Percentiles rank a stretch among this genome's conserved stretches.
Conservation (phyloP, 2,329 filamentous ascomycete species). For the Penicillium sp. region DNA sequence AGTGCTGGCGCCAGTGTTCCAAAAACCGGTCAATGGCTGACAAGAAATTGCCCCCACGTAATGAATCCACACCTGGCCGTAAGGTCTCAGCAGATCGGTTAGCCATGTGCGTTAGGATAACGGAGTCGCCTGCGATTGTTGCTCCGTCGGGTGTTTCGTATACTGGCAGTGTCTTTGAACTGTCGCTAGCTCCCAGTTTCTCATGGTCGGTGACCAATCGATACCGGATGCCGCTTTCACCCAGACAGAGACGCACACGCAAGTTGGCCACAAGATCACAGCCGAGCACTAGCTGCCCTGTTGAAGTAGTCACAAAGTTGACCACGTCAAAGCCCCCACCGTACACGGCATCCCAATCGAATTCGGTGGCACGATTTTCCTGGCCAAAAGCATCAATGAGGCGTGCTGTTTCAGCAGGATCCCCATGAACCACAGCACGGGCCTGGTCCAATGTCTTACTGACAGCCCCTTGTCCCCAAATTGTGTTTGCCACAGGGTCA, state of each 20-base stretch:
- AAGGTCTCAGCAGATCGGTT: slow-evolving; percentile 17
- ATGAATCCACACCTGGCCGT: slow-evolving; percentile 25
- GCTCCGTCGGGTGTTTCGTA: slow-evolving; percentile 31
- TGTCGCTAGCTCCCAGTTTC: background rate
- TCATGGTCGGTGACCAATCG: slow-evolving; percentile 11
- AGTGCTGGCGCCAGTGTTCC: slow-evolving; percentile 28
- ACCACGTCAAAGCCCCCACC: slow-evolving; percentile 78
- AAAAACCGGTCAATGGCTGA: slow-evolving; percentile 29
- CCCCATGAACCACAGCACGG: slow-evolving; percentile 64
- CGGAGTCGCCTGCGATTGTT: slow-evolving; percentile 27
- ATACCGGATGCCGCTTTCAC: slow-evolving; percentile 40
- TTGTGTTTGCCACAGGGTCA: slow-evolving; percentile 58
- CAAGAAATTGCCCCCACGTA: slow-evolving; percentile 29
- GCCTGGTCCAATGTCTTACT: slow-evolving; percentile 63
- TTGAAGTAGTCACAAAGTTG: slow-evolving; percentile 43
- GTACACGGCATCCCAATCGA: slow-evolving; percentile 73
- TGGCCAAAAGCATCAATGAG: slow-evolving; percentile 77
- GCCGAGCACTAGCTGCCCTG: slow-evolving; percentile 30
- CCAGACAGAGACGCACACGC: slow-evolving; percentile 36
- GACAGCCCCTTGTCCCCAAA: slow-evolving; percentile 91
- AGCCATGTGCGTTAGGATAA: slow-evolving; percentile 33
- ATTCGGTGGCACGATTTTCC: slow-evolving; percentile 73
- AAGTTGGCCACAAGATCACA: slow-evolving; percentile 36
- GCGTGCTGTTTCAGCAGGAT: slow-evolving; percentile 57
- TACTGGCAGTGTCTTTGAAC: slow-evolving; percentile 10